Evolutionary conservation across 1,139 yeast genomes (phyloP).

Genomic region (Pichia sp.): DNA sequence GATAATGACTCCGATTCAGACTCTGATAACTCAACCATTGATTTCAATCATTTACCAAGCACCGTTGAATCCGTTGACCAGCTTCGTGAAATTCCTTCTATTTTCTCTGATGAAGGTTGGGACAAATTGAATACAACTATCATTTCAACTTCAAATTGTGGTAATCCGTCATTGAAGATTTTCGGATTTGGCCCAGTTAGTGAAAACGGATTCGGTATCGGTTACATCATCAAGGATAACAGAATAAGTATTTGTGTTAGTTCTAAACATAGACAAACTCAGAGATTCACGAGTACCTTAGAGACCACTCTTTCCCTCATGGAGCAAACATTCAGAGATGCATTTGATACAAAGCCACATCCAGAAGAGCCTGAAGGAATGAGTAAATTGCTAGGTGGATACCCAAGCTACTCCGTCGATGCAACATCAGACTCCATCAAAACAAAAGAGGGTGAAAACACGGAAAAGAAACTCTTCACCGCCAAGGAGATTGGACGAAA

Average conservation of each 20-base stretch:
- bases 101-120: slow-evolving; percentile 80
- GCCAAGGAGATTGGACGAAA: slow-evolving; percentile 65
- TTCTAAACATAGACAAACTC: slow-evolving; percentile 86
- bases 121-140: slow-evolving; percentile 58
- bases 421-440: slow-evolving; percentile 40
- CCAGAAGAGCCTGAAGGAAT: slow-evolving; percentile 11
- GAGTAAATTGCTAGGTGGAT: slow-evolving; percentile 63
- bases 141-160: slow-evolving; percentile 63
- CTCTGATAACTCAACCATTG: slow-evolving; percentile 29
- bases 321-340: slow-evolving; percentile 46
- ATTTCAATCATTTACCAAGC: slow-evolving; percentile 20
- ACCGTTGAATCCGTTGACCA: slow-evolving; percentile 17
- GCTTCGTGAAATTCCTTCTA: slow-evolving; percentile 41
- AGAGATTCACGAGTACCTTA: slow-evolving; percentile 69
- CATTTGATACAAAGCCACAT: slow-evolving; percentile 20
- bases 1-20: slow-evolving; percentile 19
- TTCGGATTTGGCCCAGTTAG: slow-evolving; percentile 94
- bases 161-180: slow-evolving; percentile 78
- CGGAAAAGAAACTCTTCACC: slow-evolving; percentile 43
- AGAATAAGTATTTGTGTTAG: slow-evolving; percentile 82
- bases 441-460: slow-evolving; percentile 45
- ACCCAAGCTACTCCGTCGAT: slow-evolving; percentile 40
- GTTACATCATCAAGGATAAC: slow-evolving; percentile 81
- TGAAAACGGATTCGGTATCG: slow-evolving; percentile 87
- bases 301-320: slow-evolving; percentile 63